These are phyloP conservation scores for Hibiscus tridactylites DNA, from an alignment of 345 rosid genomes.

Conservation along the genomic window DNA sequence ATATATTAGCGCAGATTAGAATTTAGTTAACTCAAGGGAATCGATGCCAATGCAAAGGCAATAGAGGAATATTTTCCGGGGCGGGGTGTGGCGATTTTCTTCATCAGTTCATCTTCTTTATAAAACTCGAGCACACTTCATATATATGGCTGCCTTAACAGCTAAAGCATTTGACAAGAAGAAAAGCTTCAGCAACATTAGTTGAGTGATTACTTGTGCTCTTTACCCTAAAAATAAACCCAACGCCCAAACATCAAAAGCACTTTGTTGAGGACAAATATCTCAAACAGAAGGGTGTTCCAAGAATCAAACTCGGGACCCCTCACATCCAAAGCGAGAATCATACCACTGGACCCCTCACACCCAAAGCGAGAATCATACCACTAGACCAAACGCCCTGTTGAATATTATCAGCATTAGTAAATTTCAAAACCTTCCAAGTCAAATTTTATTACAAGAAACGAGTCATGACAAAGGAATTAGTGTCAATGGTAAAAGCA, in stretches of 20 bases:
- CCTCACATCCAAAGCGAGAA: constrained; percentile 73
- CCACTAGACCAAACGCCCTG: constrained; percentile 5
- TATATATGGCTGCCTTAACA: constrained; percentile 33
- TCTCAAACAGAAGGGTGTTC: constrained; percentile 38
- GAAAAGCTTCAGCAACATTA: constrained; percentile 19
- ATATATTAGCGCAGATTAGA: constrained; percentile 33
- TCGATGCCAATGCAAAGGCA: constrained; percentile 29
- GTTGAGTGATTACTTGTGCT: too few species aligned
- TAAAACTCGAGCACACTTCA: constrained; percentile 16
- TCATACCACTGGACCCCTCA: constrained; percentile 47
- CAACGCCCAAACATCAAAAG: too few species aligned
- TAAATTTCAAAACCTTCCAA: too few species aligned
- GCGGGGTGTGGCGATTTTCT: constrained; percentile 8
- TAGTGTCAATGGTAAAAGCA: neutral
- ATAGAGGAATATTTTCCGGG: constrained; percentile 43
- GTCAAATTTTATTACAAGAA: neutral
- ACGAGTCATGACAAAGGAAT: neutral
- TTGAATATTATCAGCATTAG: neutral
- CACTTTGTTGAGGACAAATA: too few species aligned
- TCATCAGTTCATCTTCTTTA: constrained; percentile 1
- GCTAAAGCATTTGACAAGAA: constrained; percentile 32
- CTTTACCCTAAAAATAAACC: too few species aligned
- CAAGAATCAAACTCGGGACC: constrained; percentile 69
- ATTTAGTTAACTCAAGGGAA: constrained; percentile 20
- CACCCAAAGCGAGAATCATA: constrained; percentile 58